Conservation (phyloP, 208 protist species). For the Borovskyia barvae region DNA sequence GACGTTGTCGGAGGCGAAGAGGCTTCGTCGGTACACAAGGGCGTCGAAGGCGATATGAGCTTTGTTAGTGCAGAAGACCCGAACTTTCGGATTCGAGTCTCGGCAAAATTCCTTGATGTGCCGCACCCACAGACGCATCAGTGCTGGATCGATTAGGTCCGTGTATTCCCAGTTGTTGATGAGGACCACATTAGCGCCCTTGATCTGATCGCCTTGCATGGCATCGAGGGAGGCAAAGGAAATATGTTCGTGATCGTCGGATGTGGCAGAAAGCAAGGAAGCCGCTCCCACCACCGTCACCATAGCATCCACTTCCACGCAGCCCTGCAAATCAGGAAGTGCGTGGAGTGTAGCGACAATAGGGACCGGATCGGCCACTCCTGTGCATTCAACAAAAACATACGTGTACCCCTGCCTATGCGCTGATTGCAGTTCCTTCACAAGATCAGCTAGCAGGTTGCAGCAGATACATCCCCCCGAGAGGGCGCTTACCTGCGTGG, state of each 20-base stretch:
- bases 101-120: slow-evolving; percentile 7
- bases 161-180: slow-evolving; percentile 45
- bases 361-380: slow-evolving; percentile 37
- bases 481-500: slow-evolving; percentile 21
- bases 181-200: slow-evolving; percentile 34
- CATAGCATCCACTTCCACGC: slow-evolving; percentile 34
- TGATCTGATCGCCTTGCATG: slow-evolving; percentile 10
- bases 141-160: background rate
- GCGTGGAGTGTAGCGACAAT: slow-evolving; percentile 29
- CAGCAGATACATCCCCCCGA: slow-evolving; percentile 54
- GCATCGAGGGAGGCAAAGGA: slow-evolving; percentile 1
- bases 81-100: slow-evolving; percentile 23
- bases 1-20: slow-evolving; percentile 26
- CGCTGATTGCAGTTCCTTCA: slow-evolving; percentile 19
- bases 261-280: slow-evolving; percentile 4
- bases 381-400: slow-evolving; percentile 47
- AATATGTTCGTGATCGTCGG: slow-evolving; percentile 2
- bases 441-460: slow-evolving; percentile 35
- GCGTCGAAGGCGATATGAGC: slow-evolving; percentile 22
- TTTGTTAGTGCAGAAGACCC: slow-evolving; percentile 30
- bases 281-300: slow-evolving; percentile 33
- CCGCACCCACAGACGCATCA: slow-evolving; percentile 13
- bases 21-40: slow-evolving; percentile 12
- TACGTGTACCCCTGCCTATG: slow-evolving; percentile 18
- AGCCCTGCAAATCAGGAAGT: slow-evolving; percentile 23